phyloP scores from a whole-genome alignment of 176 grass and related monocot species.

The Guadua angustifolia region DNA sequence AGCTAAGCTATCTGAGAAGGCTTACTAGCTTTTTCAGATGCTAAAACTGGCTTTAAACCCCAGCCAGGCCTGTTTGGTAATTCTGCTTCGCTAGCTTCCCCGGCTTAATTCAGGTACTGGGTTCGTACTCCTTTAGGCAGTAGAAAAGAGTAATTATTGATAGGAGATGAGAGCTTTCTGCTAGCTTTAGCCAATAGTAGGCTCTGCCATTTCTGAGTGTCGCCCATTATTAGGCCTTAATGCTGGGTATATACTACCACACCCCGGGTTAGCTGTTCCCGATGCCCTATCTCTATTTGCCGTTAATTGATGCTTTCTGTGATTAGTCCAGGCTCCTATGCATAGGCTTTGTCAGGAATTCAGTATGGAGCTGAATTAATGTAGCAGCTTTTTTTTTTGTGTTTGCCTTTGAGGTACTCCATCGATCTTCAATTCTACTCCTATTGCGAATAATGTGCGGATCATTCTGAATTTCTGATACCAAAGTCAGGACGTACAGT shows the following conservation, averaged over 20 bases:
- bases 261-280: slow-evolving; percentile 3
- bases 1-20: too few species aligned
- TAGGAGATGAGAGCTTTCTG: neutral
- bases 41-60: too few species aligned
- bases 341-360: slow-evolving; percentile 21
- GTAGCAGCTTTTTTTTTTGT: slow-evolving; percentile 14
- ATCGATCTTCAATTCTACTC: slow-evolving; percentile 11
- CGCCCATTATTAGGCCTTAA: slow-evolving; percentile 39
- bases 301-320: slow-evolving; percentile 12
- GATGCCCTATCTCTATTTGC: slow-evolving; percentile 27
- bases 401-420: neutral
- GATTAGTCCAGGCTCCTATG: slow-evolving; percentile 14
- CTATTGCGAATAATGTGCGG: neutral
- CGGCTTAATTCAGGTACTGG: neutral
- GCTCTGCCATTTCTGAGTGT: slow-evolving; percentile 39
- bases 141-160: neutral
- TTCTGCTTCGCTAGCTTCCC: neutral
- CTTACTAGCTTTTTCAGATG: too few species aligned
- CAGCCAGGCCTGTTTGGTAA: too few species aligned
- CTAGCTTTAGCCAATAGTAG: slow-evolving; percentile 12
- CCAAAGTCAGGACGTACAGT: neutral
- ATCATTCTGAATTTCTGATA: slow-evolving; percentile 12
- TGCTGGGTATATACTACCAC: neutral
- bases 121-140: neutral
- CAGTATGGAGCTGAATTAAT: neutral